Evolutionary conservation across 495 filamentous ascomycete species (phyloP).

Genomic region (Aspergillus steynii): DNA sequence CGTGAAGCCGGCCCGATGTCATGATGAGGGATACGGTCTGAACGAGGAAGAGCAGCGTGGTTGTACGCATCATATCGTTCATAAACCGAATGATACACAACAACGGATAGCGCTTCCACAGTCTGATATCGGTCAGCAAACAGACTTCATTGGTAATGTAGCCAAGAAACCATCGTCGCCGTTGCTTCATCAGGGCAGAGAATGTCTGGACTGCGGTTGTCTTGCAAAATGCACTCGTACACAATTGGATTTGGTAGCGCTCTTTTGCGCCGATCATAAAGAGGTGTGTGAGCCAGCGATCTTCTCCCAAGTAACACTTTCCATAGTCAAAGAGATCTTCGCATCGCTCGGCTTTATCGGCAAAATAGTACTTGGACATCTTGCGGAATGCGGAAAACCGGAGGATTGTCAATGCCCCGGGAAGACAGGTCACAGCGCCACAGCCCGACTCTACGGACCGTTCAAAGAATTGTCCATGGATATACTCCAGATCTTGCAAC

Average conservation of each 20-base stretch:
- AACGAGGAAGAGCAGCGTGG: conserved; percentile 93
- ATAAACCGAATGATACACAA: conserved; percentile 87
- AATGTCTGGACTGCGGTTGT: conserved; percentile 95
- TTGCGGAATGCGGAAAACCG: conserved; percentile 94
- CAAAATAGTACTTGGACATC: conserved; percentile 99
- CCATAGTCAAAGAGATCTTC: conserved; percentile 96
- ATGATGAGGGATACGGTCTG: conserved; percentile 87
- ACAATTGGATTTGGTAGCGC: conserved; percentile 95
- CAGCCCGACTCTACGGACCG: conserved; percentile 95
- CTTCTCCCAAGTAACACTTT: conserved; percentile 94
- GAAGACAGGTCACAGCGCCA: conserved; percentile 92
- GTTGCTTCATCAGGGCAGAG: conserved; percentile 85
- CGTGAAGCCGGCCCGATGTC: conserved; percentile 71
- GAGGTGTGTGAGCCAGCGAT: conserved; percentile 95
- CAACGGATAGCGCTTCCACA: conserved; percentile 91
- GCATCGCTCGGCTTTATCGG: conserved; percentile 94
- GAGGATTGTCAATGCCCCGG: conserved; percentile 90
- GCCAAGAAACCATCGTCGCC: conserved; percentile 94
- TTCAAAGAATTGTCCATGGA: conserved; percentile 96
- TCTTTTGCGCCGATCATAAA: conserved; percentile 98
- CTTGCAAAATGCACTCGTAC: conserved; percentile 96
- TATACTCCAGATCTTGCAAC: conserved; percentile 97
- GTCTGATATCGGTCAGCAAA: conserved; percentile 91
- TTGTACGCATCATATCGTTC: conserved; percentile 97
- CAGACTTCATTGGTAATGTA: conserved; percentile 99